These are phyloP conservation scores for Ogataea degrootiae DNA, from an alignment of 805 yeast species.

Conservation along the genomic window DNA sequence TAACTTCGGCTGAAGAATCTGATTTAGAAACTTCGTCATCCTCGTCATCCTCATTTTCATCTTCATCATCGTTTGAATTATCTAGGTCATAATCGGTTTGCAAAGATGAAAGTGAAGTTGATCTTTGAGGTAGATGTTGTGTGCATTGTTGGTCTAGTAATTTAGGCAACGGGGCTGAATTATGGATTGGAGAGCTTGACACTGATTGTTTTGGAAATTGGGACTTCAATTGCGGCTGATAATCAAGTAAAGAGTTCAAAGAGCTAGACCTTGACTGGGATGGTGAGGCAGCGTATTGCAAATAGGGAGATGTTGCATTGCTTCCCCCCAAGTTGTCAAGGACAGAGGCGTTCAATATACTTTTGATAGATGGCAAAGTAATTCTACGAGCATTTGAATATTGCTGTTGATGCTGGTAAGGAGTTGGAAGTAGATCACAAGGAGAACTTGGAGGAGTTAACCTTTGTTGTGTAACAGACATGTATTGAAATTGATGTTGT, in stretches of 20 bases:
- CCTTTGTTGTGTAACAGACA: slow-evolving; percentile 7
- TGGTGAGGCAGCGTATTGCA: slow-evolving; percentile 17
- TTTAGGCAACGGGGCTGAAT: neutral
- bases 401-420: slow-evolving; percentile 2
- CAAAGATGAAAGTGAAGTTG: slow-evolving; percentile 1
- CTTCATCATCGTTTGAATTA: neutral
- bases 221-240: slow-evolving; percentile 4
- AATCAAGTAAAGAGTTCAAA: slow-evolving; percentile 11
- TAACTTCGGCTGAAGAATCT: neutral
- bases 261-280: slow-evolving; percentile 21
- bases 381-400: slow-evolving; percentile 8
- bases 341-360: slow-evolving; percentile 17
- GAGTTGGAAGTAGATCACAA: slow-evolving; percentile 7
- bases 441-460: slow-evolving; percentile 17
- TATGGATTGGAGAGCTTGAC: neutral
- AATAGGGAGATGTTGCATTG: slow-evolving; percentile 1
- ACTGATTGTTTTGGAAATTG: neutral
- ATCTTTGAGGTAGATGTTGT: slow-evolving; percentile 1
- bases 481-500: neutral
- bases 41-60: slow-evolving; percentile 1
- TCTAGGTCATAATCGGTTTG: slow-evolving; percentile 1
- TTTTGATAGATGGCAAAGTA: slow-evolving; percentile 20
- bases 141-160: neutral
- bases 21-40: neutral
- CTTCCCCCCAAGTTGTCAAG: slow-evolving; percentile 6